Conservation (phyloP, 257 asterid species). For the Cinchona pubescens region DNA sequence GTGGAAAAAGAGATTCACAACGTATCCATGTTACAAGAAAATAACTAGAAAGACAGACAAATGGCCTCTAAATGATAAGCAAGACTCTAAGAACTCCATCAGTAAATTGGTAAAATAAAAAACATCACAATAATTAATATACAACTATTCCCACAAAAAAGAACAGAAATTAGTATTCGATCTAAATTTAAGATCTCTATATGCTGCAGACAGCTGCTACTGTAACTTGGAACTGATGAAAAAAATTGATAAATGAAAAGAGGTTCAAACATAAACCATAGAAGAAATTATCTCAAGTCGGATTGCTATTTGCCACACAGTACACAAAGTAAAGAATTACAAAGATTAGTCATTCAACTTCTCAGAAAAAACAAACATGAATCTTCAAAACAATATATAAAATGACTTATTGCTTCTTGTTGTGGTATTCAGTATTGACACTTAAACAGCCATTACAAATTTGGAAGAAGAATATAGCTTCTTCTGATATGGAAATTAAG, state of each 20-base stretch:
- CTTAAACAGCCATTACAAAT: neutral
- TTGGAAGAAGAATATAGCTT: neutral
- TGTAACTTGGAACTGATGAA: neutral
- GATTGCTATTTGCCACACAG: neutral
- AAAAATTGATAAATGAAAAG: neutral
- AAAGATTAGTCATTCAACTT: neutral
- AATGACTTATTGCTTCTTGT: neutral
- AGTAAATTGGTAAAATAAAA: neutral
- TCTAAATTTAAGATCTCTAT: neutral
- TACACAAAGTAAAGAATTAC: neutral
- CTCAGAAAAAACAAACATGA: neutral
- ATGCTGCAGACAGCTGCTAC: neutral
- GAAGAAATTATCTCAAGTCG: neutral
- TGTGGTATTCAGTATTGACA: neutral
- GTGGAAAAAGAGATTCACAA: neutral
- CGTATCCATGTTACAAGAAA: neutral
- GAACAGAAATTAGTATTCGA: neutral
- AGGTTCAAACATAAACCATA: neutral
- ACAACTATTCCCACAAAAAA: too few relatives aligned
- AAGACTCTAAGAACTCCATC: neutral
- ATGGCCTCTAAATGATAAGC: neutral
- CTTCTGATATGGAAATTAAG: conserved; percentile 11
- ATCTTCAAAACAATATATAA: too few relatives aligned
- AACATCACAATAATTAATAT: too few relatives aligned
- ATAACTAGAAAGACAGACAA: neutral